A percentile compares a stretch with the other conserved stretches of the same genome.
These are phyloP conservation scores for Bipolaris victoriae DNA, from an alignment of 2,329 filamentous ascomycete genomes.

Conservation along the genomic window DNA sequence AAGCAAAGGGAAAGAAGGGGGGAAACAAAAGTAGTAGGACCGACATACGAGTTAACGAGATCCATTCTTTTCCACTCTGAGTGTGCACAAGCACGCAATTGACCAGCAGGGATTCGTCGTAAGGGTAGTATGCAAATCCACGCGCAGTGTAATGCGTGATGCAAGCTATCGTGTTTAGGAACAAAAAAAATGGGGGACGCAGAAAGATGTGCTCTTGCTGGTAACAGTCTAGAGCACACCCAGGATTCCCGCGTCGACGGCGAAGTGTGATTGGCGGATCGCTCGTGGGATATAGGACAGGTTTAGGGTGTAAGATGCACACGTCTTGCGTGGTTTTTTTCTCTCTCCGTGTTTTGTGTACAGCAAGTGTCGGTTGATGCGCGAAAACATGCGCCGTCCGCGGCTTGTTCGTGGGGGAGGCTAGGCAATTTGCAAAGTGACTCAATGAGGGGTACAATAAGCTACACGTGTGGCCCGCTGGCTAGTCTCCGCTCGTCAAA, in stretches of 20 bases:
- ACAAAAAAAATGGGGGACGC: neutral
- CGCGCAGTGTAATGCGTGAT: constrained; percentile 8
- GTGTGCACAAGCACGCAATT: constrained; percentile 27
- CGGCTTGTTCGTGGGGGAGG: neutral
- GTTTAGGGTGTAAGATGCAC: neutral
- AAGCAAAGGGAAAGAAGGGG: constrained; percentile 7
- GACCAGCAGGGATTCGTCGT: constrained; percentile 23
- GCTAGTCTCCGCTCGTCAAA: neutral
- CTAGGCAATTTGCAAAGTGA: constrained; percentile 4
- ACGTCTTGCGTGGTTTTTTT: neutral
- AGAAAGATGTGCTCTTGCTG: constrained; percentile 20
- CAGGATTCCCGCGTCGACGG: constrained; percentile 29
- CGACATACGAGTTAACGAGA: constrained; percentile 51
- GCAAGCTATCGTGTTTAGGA: neutral
- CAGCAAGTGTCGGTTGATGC: neutral
- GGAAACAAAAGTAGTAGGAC: constrained; percentile 7
- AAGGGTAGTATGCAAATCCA: constrained; percentile 14
- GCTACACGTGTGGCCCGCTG: neutral
- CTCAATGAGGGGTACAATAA: constrained; percentile 1
- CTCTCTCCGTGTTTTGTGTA: neutral
- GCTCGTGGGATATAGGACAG: neutral
- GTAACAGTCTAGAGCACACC: constrained; percentile 13
- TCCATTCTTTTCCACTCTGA: constrained; percentile 43
- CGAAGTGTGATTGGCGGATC: constrained; percentile 27
- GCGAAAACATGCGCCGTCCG: neutral